Percentiles rank a stretch among this genome's conserved stretches.
These are phyloP conservation scores for Clonostachys byssicola DNA, from an alignment of 2,329 filamentous ascomycete species.

Conservation along the genomic window DNA sequence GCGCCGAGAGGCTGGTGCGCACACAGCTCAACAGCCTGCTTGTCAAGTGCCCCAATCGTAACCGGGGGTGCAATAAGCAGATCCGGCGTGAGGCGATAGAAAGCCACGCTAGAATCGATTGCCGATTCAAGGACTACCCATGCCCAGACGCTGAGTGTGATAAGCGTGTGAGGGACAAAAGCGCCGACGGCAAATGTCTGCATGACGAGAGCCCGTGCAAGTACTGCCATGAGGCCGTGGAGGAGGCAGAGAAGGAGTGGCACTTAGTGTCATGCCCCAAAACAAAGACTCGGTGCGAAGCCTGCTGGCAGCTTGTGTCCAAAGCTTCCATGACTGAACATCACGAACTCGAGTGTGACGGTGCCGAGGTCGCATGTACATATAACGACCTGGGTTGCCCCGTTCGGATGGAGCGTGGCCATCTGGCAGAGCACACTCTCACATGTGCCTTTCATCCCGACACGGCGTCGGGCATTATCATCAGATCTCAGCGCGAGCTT, in stretches of 20 bases:
- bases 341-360: conserved; percentile 42
- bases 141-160: conserved; percentile 50
- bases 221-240: conserved; percentile 47
- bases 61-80: conserved; percentile 43
- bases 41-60: conserved; percentile 53
- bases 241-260: conserved; percentile 33
- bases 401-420: conserved; percentile 21
- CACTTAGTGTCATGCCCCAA: conserved; percentile 37
- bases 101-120: conserved; percentile 52
- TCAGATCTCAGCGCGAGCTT: conserved; percentile 40
- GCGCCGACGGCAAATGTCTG: conserved; percentile 46
- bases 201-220: conserved; percentile 47
- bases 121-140: conserved; percentile 48
- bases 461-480: conserved; percentile 46
- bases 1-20: conserved; percentile 41
- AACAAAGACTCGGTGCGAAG: conserved; percentile 41
- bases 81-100: conserved; percentile 50
- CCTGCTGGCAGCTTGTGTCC: conserved; percentile 40
- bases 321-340: conserved; percentile 43
- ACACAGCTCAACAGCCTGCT: conserved; percentile 58
- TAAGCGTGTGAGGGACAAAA: conserved; percentile 45
- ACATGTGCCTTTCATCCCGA: conserved; percentile 46
- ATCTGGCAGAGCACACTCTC: conserved; percentile 38
- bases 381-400: conserved; percentile 30
- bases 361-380: conserved; percentile 42